Base-by-base conservation (phyloP, 345 rosid species). In the Eucalyptus victrix region DNA sequence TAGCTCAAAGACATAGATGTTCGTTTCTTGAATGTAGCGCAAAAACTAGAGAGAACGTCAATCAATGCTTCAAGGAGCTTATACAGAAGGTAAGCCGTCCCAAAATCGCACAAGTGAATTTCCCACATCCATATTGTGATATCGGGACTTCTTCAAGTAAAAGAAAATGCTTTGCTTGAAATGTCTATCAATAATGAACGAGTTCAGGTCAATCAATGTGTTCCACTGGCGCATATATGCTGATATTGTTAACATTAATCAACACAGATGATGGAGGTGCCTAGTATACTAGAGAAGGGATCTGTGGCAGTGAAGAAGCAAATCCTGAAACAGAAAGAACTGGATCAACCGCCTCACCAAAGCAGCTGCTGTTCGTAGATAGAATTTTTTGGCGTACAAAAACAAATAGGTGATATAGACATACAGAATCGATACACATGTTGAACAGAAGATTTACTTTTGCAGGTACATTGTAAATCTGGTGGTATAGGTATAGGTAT, bases 1-100 rank as follows among this genome's bases (percentile, higher is more conserved):
- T 98, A 49, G 99, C 99, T 3, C 91, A 86, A 90, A 93, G 94
- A 90, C 97, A 91, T 89, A 96, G 93, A 88, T 98, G 96, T 90
- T 90, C 91, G 40, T 98, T 96, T 93, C 94, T 95, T 56, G 99
- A 98, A 91, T 96, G 99, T 90, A 98, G 99, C 58, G 97, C 98
- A 87, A 96, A 90, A 94, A 95, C 96, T 72, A 87, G 95, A 89
- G 96, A 92, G 93, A 95, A 93, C 56, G 97, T 97, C 83, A 91
- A 91, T 51, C 98, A 92, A 58, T 95, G 97, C 91, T 97, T 97
- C 89, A 95, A 91, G 90, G 97, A 95, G 81, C 96, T 97, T 89
- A 88, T 92, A 69, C 88, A 91, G 76, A 96, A 97, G 99, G 99
- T 97, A 91, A 76, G 45, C 83, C 9, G 4, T 21, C 47, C 47